Evolutionary conservation across 805 yeast species (phyloP), one percentile per base, ranked within the genome.

Genomic region (Nakazawaea wyomingensis): DNA sequence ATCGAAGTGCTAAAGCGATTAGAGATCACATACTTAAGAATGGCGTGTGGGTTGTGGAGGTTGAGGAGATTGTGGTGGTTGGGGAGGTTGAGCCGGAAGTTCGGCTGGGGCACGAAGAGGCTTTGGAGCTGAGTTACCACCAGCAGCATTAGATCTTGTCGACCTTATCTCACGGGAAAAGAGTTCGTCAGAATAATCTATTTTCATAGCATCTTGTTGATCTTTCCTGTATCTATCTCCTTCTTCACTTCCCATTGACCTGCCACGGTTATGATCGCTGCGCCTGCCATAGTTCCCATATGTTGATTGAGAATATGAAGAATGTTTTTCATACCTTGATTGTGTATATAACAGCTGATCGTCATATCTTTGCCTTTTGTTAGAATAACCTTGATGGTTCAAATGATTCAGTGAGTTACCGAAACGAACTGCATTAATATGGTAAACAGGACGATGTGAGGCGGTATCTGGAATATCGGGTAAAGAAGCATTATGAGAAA

Each of bases 121-220:
- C n/a, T n/a, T n/a, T n/a, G 38, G 38, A 16, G 24, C n/a, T 14
- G 28, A 10, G 5, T 11, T 6, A 13, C 10, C 16, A 13, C 10
- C 8, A 6, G 26, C 13, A 13, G 26, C 37, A 34, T 14, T 4
- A 13, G 4, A 28, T 10, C 28, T 9, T 17, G 19, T 34, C 3
- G 28, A 11, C 16, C n/a, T 16, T 4, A 19, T 34, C 21, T 34
- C 17, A 16, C 9, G 8, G 11, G 37, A 9, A 7, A 24, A 20
- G 13, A 21, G 9, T 16, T 27, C 38, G 11, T 40, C 43, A 14
- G 38, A 34, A 22, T 40, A 40, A 27, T 40, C 43, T n/a, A 40
- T 30, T 19, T 40, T 38, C 20, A 31, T 38, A 16, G 19, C 39
- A 5, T 26, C 38, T 8, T 33, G 29, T 4, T 19, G 13, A n/a